phyloP scores from a whole-genome alignment of 169 alveolate genomes.

The Plasmodium sp. region DNA sequence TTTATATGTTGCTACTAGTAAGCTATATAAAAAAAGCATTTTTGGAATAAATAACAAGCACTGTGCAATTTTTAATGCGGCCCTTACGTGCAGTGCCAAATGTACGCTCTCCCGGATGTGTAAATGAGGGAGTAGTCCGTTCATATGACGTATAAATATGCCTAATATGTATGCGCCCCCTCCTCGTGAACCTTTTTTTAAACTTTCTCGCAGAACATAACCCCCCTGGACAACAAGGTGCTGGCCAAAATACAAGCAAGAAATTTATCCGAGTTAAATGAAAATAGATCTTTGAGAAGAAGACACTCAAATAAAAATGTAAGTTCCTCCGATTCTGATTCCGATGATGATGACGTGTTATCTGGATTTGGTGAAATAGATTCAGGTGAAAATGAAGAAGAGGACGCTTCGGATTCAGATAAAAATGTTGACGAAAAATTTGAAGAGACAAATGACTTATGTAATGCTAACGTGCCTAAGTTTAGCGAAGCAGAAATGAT shows the following conservation, averaged over 20 bases:
- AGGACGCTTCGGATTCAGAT: background rate
- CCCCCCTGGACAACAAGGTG: background rate
- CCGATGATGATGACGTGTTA: background rate
- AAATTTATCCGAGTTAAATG: background rate
- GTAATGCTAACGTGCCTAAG: background rate
- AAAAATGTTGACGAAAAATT: background rate
- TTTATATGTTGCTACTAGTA: background rate
- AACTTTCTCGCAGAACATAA: background rate
- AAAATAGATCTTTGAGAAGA: background rate
- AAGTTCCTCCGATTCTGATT: background rate
- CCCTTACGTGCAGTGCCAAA: background rate
- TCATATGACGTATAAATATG: background rate
- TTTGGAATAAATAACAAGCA: background rate
- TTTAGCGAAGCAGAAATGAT: background rate
- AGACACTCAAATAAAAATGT: background rate
- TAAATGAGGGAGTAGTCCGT: background rate
- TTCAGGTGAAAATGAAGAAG: background rate
- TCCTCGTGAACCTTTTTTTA: background rate
- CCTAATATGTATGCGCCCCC: background rate
- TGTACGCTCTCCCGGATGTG: background rate
- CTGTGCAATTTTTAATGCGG: background rate
- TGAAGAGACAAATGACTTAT: background rate
- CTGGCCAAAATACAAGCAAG: background rate
- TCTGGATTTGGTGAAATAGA: background rate
- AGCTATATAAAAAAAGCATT: background rate